phyloP scores from a whole-genome alignment of 495 filamentous ascomycete species.

The Aspergillus carlsbadensis region DNA sequence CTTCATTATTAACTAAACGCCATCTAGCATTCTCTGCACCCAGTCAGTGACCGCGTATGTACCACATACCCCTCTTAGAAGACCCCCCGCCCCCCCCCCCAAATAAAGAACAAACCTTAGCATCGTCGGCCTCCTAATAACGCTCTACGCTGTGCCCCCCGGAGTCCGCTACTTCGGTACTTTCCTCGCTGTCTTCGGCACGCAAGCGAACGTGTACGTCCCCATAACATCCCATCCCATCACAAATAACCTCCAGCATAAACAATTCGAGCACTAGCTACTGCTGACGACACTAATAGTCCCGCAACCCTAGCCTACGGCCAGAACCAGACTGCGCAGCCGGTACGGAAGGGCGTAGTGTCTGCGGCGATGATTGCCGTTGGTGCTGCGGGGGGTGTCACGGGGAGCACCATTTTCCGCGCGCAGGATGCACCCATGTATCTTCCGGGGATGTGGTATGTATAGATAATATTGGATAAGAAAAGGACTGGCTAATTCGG shows the following conservation, averaged over 20 bases:
- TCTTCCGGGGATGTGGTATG: conserved; percentile 1
- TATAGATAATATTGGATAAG: not conserved
- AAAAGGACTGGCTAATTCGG: no score
- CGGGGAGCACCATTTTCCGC: not conserved
- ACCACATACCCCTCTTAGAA: no score
- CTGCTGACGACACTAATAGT: not conserved
- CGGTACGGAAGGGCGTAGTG: not conserved
- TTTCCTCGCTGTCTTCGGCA: not conserved
- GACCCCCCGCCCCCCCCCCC: no score
- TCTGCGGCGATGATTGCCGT: not conserved
- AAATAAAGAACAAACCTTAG: not conserved
- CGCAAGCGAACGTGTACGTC: not conserved
- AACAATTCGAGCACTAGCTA: no score
- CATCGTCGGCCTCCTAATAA: not conserved
- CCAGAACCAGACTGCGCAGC: not conserved
- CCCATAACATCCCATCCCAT: not conserved
- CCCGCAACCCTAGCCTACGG: conserved; percentile 1
- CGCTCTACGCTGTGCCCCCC: not conserved
- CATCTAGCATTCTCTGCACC: no score
- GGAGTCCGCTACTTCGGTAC: not conserved
- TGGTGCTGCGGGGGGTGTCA: not conserved
- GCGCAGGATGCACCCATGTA: not conserved
- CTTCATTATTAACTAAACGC: no score
- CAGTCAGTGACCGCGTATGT: no score
- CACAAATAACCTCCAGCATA: no score